Evolutionary conservation across 108 stramenopile species (phyloP).

Genomic region (Hondaea fermentalgiana): DNA sequence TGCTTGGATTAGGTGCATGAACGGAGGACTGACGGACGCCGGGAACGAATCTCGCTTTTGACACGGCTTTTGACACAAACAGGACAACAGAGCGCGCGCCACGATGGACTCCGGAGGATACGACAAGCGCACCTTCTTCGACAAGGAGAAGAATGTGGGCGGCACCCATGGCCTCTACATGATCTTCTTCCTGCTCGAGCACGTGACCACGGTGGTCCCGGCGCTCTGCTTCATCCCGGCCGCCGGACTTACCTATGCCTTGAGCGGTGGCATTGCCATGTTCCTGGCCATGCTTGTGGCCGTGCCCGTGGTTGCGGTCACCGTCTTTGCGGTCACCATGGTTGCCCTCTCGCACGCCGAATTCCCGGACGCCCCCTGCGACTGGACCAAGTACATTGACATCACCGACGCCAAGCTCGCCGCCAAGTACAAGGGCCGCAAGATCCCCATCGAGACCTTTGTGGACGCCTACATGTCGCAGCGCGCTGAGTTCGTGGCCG

Average conservation of each 20-base stretch:
- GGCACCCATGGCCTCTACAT: constrained; percentile 18
- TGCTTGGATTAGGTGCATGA: no score
- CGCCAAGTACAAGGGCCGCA: constrained; percentile 13
- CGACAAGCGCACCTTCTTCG: not conserved
- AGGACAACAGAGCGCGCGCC: not conserved
- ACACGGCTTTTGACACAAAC: not conserved
- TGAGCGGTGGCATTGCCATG: not conserved
- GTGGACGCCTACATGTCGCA: constrained; percentile 7
- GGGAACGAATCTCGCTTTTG: no score
- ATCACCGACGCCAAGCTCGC: not conserved
- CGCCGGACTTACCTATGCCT: not conserved
- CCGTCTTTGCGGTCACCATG: not conserved
- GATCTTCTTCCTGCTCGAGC: constrained; percentile 18
- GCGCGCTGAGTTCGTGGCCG: not conserved
- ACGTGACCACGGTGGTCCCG: constrained; percentile 5
- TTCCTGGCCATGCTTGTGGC: not conserved
- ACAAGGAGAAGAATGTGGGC: constrained; percentile 19
- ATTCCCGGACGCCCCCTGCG: not conserved
- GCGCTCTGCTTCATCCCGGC: not conserved
- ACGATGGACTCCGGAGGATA: constrained; percentile 15
- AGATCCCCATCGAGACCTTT: constrained; percentile 12
- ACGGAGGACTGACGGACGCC: no score
- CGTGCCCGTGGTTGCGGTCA: not conserved
- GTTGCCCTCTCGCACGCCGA: not conserved
- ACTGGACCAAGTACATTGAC: constrained; percentile 18